Evolutionary conservation across 2,329 filamentous ascomycete species (phyloP), one percentile per base, ranked within the genome.

Genomic region (Trichoderma lentiforme): DNA sequence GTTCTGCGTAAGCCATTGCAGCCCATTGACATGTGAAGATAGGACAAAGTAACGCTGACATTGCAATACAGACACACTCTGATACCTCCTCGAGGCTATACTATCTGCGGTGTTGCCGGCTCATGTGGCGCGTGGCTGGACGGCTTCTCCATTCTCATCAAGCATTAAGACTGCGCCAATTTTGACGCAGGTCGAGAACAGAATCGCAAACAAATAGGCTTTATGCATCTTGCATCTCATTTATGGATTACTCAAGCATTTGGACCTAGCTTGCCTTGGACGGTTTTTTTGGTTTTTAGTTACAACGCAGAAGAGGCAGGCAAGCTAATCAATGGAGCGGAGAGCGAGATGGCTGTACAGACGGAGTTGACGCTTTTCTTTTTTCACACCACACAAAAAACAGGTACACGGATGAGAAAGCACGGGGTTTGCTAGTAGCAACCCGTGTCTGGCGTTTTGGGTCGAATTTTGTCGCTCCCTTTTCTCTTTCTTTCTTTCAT

Each of bases 81-180:
- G 73, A 93, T 98, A 76, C 94, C 95, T 66, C 96, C 96, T 12
- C 87, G 92, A 75, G 95, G 95, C 63, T 98, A 96, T 83, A 93
- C 87, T 75, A 91, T 98, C 78, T 95, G 93, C 73, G 96, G 96
- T 72, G 87, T 98, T 74, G 92, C 93, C 12, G 96, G 96, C 71
- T 93, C 92, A 66, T 93, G 90, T 78, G 94, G 87, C 47, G 80
- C 88, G 63, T 97, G 93, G 93, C 84, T 98, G 26, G 94, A 97
- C 80, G 92, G 93, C 4, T 93, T 98, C 80, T 92, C 93, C 9
- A 85, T 97, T 71, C 90, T 98, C 77, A 92, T 84, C 70, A 82
- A 80, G 67, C 77, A 79, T 76, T 82, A 72, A 78, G 26, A 47
- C 47, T 28, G 39, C 30, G 39, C 36, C 57, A 11, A 21, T 28